Conservation (phyloP, 2,329 filamentous ascomycete species). For the Fusarium coicis region DNA sequence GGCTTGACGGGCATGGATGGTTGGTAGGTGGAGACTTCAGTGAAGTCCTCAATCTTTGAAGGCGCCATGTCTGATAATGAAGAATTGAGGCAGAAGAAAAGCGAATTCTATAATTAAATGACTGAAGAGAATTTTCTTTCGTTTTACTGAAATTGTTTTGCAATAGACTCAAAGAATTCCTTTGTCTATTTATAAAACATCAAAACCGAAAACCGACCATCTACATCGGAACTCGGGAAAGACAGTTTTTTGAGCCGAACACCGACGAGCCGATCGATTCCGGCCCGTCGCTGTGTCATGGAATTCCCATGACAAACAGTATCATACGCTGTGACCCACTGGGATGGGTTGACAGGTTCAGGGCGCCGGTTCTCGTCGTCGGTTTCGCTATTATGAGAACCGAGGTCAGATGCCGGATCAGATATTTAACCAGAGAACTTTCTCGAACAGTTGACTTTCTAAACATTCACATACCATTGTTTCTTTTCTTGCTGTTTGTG, state of each 20-base stretch:
- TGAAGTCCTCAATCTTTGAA: neutral
- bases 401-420: neutral
- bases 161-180: fast-evolving
- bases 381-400: neutral
- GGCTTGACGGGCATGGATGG: neutral
- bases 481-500: fast-evolving
- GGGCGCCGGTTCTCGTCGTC: neutral
- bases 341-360: neutral
- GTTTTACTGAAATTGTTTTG: fast-evolving
- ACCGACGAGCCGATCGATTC: constrained; percentile 19
- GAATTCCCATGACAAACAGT: constrained; percentile 2
- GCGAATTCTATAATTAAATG: fast-evolving
- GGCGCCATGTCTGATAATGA: neutral
- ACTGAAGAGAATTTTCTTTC: fast-evolving
- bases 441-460: neutral
- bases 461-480: neutral
- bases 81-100: fast-evolving
- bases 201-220: constrained; percentile 26
- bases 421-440: constrained; percentile 5
- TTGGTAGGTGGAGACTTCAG: neutral
- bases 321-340: neutral
- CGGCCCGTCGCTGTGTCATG: neutral
- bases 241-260: constrained; percentile 2
- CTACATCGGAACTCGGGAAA: constrained; percentile 19
- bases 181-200: constrained; percentile 1